Conservation (phyloP, 192 early-diverging fungal genomes). For the Coemansia sp. region DNA sequence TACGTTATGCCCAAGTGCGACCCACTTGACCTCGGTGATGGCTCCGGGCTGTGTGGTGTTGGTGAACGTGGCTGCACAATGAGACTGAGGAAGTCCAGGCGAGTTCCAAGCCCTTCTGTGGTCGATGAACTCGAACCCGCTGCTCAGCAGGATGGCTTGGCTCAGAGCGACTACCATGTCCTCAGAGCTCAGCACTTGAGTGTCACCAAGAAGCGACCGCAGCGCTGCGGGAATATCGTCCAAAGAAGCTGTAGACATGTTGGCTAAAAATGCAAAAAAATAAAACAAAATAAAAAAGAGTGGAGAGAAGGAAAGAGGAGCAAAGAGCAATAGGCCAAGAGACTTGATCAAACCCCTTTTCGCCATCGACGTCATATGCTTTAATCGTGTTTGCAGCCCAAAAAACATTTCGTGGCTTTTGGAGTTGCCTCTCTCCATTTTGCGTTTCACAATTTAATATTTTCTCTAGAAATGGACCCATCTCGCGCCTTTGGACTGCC, state of each 20-base stretch:
- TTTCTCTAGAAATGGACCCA: constrained; percentile 25
- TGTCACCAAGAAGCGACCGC: constrained; percentile 13
- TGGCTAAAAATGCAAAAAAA: background rate
- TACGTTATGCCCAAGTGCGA: constrained; percentile 16
- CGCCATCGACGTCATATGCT: background rate
- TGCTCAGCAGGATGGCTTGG: constrained; percentile 22
- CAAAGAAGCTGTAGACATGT: background rate
- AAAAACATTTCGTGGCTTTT: background rate
- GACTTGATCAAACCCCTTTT: background rate
- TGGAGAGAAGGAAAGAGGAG: constrained; percentile 1
- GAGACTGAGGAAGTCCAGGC: constrained; percentile 25
- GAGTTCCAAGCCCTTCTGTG: constrained; percentile 11
- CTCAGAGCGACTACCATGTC: constrained; percentile 39
- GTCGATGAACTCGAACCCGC: constrained; percentile 16
- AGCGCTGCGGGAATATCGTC: constrained; percentile 5
- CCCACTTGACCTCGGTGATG: constrained; percentile 25
- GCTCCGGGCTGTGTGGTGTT: constrained; percentile 2
- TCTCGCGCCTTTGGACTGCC: constrained; percentile 48
- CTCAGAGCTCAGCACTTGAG: constrained; percentile 14
- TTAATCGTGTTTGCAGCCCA: background rate
- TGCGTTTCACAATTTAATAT: background rate
- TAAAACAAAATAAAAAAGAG: background rate
- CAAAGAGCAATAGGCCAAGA: background rate
- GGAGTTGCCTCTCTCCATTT: background rate
- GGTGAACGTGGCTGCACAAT: constrained; percentile 2